A percentile compares a stretch with the other conserved stretches of the same genome.
These are phyloP conservation scores for Arabidopsis lyrata DNA, from an alignment of 441 rosid genomes.

Conservation along the genomic window DNA sequence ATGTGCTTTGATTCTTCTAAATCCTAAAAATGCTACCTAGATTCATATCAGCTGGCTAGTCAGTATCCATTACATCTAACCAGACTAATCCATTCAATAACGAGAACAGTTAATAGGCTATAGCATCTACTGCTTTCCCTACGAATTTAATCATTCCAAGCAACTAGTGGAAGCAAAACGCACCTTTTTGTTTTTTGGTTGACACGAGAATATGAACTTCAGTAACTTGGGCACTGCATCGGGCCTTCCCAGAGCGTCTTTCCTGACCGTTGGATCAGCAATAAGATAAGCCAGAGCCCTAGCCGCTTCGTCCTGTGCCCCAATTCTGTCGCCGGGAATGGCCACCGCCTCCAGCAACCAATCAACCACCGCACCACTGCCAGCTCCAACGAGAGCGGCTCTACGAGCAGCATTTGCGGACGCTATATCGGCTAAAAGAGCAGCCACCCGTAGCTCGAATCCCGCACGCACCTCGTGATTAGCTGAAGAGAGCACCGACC, in stretches of 20 bases:
- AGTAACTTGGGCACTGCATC: slow-evolving; percentile 79
- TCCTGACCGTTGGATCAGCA: slow-evolving; percentile 79
- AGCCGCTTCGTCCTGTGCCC: slow-evolving; percentile 92
- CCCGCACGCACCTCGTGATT: slow-evolving; percentile 93
- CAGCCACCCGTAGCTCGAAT: slow-evolving; percentile 88
- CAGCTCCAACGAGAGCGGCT: slow-evolving; percentile 84
- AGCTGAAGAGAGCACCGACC: slow-evolving; percentile 89
- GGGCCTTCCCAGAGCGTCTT: slow-evolving; percentile 83
- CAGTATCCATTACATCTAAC: slow-evolving; percentile 12
- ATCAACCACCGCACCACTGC: slow-evolving; percentile 89
- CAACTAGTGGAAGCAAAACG: slow-evolving; percentile 21
- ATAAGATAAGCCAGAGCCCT: slow-evolving; percentile 94
- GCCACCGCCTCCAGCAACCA: slow-evolving; percentile 93
- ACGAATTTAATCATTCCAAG: not conserved
- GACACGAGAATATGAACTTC: slow-evolving; percentile 86
- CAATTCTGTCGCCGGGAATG: slow-evolving; percentile 56
- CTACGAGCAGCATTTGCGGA: slow-evolving; percentile 82
- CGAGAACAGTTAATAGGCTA: not conserved
- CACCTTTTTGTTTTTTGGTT: slow-evolving; percentile 79
- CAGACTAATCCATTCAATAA: not conserved
- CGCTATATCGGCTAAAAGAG: slow-evolving; percentile 85
- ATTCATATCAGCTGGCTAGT: slow-evolving; percentile 14
- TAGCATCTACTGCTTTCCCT: too few relatives aligned
- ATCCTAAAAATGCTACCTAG: slow-evolving; percentile 22
- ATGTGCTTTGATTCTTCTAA: slow-evolving; percentile 19